A percentile compares a stretch with the other conserved stretches of the same genome.
These are phyloP conservation scores for Teunomyces cretensis DNA, from an alignment of 805 yeast species.

Conservation along the genomic window DNA sequence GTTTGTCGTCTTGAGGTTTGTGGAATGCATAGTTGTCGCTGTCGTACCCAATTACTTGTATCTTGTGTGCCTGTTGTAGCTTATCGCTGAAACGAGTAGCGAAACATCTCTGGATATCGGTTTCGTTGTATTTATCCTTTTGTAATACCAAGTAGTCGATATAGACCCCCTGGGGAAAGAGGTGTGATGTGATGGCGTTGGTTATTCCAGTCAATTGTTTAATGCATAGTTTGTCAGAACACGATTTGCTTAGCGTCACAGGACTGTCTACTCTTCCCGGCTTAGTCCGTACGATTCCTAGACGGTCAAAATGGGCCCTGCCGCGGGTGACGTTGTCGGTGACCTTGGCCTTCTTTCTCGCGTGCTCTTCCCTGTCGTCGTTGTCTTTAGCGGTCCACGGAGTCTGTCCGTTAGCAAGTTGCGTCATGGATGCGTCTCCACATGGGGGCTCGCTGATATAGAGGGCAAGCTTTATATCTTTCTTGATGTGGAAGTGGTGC, in stretches of 20 bases:
- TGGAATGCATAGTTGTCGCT: slow-evolving; percentile 23
- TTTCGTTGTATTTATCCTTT: slow-evolving; percentile 18
- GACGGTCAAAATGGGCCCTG: slow-evolving; percentile 50
- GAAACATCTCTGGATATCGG: slow-evolving; percentile 46
- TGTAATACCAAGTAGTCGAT: slow-evolving; percentile 55
- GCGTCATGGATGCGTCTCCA: slow-evolving; percentile 79
- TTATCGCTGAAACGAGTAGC: slow-evolving; percentile 10
- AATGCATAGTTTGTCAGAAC: slow-evolving; percentile 78
- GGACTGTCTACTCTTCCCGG: slow-evolving; percentile 88
- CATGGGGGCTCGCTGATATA: slow-evolving; percentile 81
- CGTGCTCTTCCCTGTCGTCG: slow-evolving; percentile 8
- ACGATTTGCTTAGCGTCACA: slow-evolving; percentile 73
- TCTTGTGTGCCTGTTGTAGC: slow-evolving; percentile 15
- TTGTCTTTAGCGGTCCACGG: slow-evolving; percentile 21
- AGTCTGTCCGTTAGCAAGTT: slow-evolving; percentile 16
- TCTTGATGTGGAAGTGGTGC: slow-evolving; percentile 29
- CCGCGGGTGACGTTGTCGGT: slow-evolving; percentile 50
- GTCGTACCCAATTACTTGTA: slow-evolving; percentile 22
- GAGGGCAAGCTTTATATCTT: slow-evolving; percentile 49
- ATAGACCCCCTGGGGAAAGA: slow-evolving; percentile 34
- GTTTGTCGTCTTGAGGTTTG: slow-evolving; percentile 15
- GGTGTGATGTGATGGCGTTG: slow-evolving; percentile 42
- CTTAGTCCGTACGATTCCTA: slow-evolving; percentile 81
- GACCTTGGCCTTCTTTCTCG: slow-evolving; percentile 12
- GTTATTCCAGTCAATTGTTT: slow-evolving; percentile 59